Conservation (phyloP, 768 basidiomycete species). For the Russula sp. region DNA sequence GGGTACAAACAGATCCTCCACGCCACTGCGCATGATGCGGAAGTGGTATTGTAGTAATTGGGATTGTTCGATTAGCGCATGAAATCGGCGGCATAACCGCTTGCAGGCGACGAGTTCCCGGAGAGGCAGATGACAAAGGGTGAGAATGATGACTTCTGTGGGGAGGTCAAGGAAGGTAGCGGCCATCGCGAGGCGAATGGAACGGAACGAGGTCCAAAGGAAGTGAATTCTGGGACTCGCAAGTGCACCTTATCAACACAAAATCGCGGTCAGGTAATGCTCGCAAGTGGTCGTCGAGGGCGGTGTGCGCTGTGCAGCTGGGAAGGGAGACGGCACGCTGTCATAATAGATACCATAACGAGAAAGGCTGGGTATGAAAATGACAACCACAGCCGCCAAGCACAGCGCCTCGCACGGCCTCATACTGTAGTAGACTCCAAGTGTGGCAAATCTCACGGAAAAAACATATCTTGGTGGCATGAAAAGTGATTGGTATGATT, state of each 20-base stretch:
- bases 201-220: not conserved
- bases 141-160: slow-evolving; percentile 8
- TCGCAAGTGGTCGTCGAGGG: too few relatives aligned
- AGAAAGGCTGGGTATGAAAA: too few relatives aligned
- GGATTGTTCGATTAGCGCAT: slow-evolving; percentile 4
- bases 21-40: slow-evolving; percentile 12
- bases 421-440: too few relatives aligned
- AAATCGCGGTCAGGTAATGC: not conserved
- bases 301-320: too few relatives aligned
- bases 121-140: slow-evolving; percentile 9
- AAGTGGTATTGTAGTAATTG: slow-evolving; percentile 14
- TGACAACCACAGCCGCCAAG: too few relatives aligned
- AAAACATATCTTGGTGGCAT: too few relatives aligned
- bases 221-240: not conserved
- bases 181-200: not conserved
- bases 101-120: slow-evolving; percentile 11
- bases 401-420: too few relatives aligned
- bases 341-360: too few relatives aligned
- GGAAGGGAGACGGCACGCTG: too few relatives aligned
- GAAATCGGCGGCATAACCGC: slow-evolving; percentile 7
- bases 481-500: too few relatives aligned
- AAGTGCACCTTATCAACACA: not conserved
- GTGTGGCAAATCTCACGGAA: too few relatives aligned
- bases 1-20: slow-evolving; percentile 12
- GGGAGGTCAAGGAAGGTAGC: slow-evolving; percentile 4